Conservation (phyloP, 2,329 filamentous ascomycete genomes). For the Paracorniculantispora psalliotae region DNA sequence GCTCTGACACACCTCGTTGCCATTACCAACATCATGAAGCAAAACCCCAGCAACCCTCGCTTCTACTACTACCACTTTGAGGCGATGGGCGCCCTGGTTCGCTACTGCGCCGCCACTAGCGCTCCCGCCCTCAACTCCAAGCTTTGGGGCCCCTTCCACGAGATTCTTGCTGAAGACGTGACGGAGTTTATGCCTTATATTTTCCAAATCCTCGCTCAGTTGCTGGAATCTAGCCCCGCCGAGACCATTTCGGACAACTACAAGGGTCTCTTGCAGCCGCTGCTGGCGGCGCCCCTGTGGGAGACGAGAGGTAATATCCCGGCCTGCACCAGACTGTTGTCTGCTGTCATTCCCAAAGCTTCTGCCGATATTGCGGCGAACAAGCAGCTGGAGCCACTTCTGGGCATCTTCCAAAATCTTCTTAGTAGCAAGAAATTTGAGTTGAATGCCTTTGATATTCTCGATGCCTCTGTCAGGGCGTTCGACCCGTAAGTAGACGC, state of each 20-base stretch:
- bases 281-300: conserved; percentile 82
- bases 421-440: conserved; percentile 80
- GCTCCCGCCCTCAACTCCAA: conserved; percentile 71
- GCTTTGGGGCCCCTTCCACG: conserved; percentile 78
- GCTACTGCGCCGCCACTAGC: conserved; percentile 59
- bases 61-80: conserved; percentile 99
- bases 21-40: conserved; percentile 87
- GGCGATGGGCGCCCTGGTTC: conserved; percentile 80
- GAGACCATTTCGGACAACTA: conserved; percentile 77
- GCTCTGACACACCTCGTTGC: conserved; percentile 80
- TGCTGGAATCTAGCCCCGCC: conserved; percentile 79
- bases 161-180: conserved; percentile 75
- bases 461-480: conserved; percentile 71
- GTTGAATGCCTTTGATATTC: conserved; percentile 78
- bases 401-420: conserved; percentile 95
- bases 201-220: conserved; percentile 88
- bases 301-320: conserved; percentile 90
- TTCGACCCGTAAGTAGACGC: conserved; percentile 62
- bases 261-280: conserved; percentile 68
- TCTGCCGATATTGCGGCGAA: conserved; percentile 66
- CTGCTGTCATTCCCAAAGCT: conserved; percentile 76
- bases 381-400: conserved; percentile 78
- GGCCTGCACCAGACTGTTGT: conserved; percentile 77
- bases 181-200: conserved; percentile 95
- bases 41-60: conserved; percentile 92